Evolutionary conservation across 768 basidiomycete genomes (phyloP), one percentile per base, ranked within the genome.

Genomic region (Kwoniella mangroviensis): DNA sequence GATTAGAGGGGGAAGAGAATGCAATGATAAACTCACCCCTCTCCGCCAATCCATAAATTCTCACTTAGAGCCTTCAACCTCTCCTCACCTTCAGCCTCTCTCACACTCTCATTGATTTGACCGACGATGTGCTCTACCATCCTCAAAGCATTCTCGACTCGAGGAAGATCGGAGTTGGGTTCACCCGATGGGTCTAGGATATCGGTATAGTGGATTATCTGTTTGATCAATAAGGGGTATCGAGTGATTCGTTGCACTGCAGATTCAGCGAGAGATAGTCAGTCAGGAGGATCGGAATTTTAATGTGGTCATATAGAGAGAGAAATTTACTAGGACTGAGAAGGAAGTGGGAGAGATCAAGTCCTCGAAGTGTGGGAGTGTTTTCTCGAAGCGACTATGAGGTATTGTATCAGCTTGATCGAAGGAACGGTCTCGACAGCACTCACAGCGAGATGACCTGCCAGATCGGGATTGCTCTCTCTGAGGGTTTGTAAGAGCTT

Each of bases 161-260:
- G 83, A 15, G 84, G 81, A 40, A 87, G 86, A 77, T 94, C 93
- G 7, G 88, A 85, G 26, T 88, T 87, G 1, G 85, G 76, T 49
- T 42, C 67, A 42, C 19, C 45, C 56, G 12, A 11, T 19, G 59
- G 11, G 49, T n/a, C 28, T 26, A 34, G 1, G 13, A 13, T 21
- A 22, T n/a, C 24, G 49, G 58, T 43, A 17, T 56, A 40, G 9
- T 62, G 49, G 15, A 49, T 53, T 52, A 71, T 26, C 40, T 75
- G 74, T 28, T 75, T 73, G 73, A 98, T 89, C 41, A 98, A 86
- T 0, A 99, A 86, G 0, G 96, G 96, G 79, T 98, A 99, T 67
- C 93, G 87, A 0, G 96, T 97, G 66, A 98, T 90, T 10, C 96
- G 90, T 88, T 97, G 94, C 94, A 95, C 92, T 94, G 70, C 34